Evolutionary conservation across 2,329 filamentous ascomycete genomes (phyloP).

Genomic region (Botrytis porri): DNA sequence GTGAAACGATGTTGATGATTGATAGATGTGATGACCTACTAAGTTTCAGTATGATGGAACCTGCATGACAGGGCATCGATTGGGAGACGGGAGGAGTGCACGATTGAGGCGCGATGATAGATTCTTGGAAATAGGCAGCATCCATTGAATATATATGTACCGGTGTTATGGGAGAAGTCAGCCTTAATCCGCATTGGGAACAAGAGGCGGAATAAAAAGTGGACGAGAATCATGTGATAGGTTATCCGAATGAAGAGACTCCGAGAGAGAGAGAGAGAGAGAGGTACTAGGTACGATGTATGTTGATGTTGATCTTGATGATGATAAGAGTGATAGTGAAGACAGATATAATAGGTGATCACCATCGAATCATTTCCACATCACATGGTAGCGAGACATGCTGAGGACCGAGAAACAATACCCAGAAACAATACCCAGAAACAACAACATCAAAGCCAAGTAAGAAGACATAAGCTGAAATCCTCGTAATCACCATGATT

Average conservation of each 20-base stretch:
- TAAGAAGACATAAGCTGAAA: not conserved
- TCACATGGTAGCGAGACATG: not conserved
- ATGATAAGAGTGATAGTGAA: not conserved
- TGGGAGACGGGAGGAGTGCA: not conserved
- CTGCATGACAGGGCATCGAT: not conserved
- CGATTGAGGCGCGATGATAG: not conserved
- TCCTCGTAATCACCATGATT: not conserved
- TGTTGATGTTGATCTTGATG: not conserved
- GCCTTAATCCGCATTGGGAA: not conserved
- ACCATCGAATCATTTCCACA: not conserved
- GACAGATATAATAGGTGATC: not conserved
- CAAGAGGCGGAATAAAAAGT: not conserved
- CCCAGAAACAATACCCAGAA: too few species aligned
- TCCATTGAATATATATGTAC: not conserved
- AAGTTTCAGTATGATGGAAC: not conserved
- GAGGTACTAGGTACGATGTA: too few species aligned
- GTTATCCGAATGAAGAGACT: not conserved
- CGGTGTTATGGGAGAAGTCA: not conserved
- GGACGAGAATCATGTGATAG: not conserved
- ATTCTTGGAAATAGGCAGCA: slow-evolving; percentile 8
- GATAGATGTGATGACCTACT: not conserved
- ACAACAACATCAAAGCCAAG: not conserved
- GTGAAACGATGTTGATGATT: not conserved
- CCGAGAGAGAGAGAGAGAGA: too few species aligned
- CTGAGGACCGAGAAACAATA: not conserved